Base-by-base conservation (phyloP, 305 asterid species). In the Plantago coronopus region DNA sequence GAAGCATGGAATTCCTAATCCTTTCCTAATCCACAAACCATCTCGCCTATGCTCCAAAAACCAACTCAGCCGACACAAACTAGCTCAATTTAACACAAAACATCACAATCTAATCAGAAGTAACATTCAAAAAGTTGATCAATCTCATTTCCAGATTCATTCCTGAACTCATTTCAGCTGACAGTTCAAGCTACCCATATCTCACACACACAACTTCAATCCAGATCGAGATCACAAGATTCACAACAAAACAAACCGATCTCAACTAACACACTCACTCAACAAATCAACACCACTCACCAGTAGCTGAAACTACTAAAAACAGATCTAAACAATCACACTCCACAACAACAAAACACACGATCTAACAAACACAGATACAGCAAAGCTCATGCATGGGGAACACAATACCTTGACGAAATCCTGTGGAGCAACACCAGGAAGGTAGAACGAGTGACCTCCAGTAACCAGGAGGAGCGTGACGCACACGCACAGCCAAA, bases 351-450 rank as follows among this genome's bases (percentile, higher is more conserved):
- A 3, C 25, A 15, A 59, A 18, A 31, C 4, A 25, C 7, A 25
- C 44, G 5, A 62, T 61, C 68, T 50, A 53, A 43, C 38, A 59
- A 16, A 53, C 5, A 55, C 13, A 68, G 10, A 25, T 27, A 59
- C 23, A 9, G 13, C 25, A n/a, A 19, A 67, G 48, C 27, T 10
- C 22, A 48, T 3, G 55, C 17, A 51, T 6, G 31, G 49, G 12
- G 19, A 10, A 19, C 45, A 75, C 96, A 10, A 19, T 48, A 75
- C 96, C 87, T 81, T 86, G 49, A 59, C 25, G 76, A 89, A 86
- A 81, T 89, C 95, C 25, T 89, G 88, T 31, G 96, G 96, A 69
- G 96, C 96, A 57, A 86, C 96, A 17, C 96, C 96, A 34, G 96
- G 96, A 49, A 89, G 89, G 77, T 89, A 89, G 72, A 89, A 86